These are phyloP conservation scores for Collybiopsis confluens DNA, from an alignment of 768 basidiomycete genomes.

Conservation along the genomic window DNA sequence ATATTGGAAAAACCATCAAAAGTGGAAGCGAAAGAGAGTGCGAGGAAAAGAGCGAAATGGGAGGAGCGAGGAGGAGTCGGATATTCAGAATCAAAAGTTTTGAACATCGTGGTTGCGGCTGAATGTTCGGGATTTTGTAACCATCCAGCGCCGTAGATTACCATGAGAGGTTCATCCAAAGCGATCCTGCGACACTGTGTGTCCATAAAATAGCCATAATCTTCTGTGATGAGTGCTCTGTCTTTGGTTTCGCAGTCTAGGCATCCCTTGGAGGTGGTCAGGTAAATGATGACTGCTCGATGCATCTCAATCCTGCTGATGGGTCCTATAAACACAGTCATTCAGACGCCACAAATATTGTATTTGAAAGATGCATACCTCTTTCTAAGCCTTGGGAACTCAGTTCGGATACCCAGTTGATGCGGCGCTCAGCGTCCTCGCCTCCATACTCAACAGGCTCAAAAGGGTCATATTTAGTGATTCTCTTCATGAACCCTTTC, in stretches of 20 bases:
- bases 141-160: neutral
- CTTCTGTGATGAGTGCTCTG: neutral
- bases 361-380: neutral
- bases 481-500: neutral
- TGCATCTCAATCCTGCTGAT: neutral
- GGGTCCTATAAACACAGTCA: neutral
- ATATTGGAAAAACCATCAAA: neutral
- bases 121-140: neutral
- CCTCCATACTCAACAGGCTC: neutral
- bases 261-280: neutral
- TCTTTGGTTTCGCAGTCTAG: neutral
- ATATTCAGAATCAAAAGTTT: neutral
- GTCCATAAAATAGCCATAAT: slow-evolving; percentile 2
- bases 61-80: neutral
- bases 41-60: neutral
- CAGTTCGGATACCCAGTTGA: neutral
- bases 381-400: neutral
- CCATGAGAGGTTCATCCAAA: neutral
- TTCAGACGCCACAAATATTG: too few relatives aligned
- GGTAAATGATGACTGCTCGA: neutral
- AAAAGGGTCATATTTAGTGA: neutral
- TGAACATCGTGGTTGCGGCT: too few relatives aligned
- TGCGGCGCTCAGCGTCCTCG: neutral
- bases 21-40: neutral
- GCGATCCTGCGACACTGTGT: neutral